Evolutionary conservation across 1,139 yeast genomes (phyloP).

Genomic region (Suhomyces terraborum): DNA sequence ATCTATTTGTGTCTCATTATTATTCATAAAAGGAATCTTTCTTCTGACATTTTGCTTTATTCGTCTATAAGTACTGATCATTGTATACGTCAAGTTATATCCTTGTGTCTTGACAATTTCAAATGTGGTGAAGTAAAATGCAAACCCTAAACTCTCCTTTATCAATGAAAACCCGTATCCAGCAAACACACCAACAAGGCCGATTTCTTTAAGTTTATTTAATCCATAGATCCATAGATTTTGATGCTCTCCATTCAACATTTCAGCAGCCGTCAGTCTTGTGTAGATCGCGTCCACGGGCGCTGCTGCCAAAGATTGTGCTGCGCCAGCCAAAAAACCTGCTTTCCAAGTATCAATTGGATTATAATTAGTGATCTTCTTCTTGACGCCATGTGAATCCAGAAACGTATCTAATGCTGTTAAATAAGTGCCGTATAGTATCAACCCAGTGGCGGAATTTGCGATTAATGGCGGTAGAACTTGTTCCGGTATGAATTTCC

Average conservation of each 20-base stretch:
- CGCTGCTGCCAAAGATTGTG: conserved; percentile 89
- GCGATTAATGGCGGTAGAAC: conserved; percentile 85
- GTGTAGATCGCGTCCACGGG: conserved; percentile 92
- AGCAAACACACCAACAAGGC: conserved; percentile 83
- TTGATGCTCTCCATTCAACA: conserved; percentile 66
- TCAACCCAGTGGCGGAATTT: conserved; percentile 83
- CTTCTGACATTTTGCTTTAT: conserved; percentile 28
- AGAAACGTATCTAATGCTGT: conserved; percentile 42
- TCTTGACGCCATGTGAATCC: conserved; percentile 9
- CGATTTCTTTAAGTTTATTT: conserved; percentile 69
- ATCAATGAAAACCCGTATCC: conserved; percentile 77
- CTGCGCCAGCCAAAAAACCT: conserved; percentile 83
- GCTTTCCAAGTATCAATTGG: conserved; percentile 68
- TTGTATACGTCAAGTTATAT: conserved; percentile 57
- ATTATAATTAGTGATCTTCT: conserved; percentile 25
- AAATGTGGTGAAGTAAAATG: conserved; percentile 80
- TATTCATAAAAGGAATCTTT: conserved; percentile 24
- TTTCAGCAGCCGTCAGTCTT: conserved; percentile 73
- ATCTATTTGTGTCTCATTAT: conserved; percentile 29
- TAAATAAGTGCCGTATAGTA: conserved; percentile 79
- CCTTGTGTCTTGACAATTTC: conserved; percentile 78
- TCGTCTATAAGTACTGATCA: conserved; percentile 57
- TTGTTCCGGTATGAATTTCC: conserved; percentile 84
- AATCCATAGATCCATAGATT: conserved; percentile 78
- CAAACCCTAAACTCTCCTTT: conserved; percentile 86